These are phyloP conservation scores for Sporisorium exsertum DNA, from an alignment of 1,284 basidiomycete genomes.

Conservation along the genomic window DNA sequence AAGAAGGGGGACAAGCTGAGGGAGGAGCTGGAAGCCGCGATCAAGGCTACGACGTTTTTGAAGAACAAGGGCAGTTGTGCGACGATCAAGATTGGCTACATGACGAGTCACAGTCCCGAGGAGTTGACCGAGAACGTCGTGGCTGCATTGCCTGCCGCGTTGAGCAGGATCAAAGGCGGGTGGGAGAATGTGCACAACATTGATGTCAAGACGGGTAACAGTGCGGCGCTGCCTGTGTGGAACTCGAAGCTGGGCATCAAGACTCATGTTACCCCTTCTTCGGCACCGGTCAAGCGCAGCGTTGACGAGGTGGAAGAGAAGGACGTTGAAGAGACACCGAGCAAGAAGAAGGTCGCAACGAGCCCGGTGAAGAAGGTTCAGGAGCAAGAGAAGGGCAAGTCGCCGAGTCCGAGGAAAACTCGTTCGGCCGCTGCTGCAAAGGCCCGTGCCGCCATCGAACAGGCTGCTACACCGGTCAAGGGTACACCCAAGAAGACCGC, in stretches of 20 bases:
- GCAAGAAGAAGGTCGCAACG: slow-evolving; percentile 1
- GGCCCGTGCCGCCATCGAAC: not conserved
- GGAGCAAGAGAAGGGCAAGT: slow-evolving; percentile 4
- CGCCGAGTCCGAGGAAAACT: slow-evolving; percentile 24
- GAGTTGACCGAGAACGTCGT: slow-evolving; percentile 85
- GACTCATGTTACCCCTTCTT: slow-evolving; percentile 20
- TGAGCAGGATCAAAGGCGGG: slow-evolving; percentile 77
- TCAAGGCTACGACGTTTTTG: slow-evolving; percentile 92
- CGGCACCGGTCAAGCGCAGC: not conserved
- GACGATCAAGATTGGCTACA: slow-evolving; percentile 82
- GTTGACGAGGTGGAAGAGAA: not conserved
- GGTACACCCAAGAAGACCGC: slow-evolving; percentile 9
- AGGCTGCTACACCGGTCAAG: slow-evolving; percentile 12
- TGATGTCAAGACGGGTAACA: slow-evolving; percentile 89
- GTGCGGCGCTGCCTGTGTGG: slow-evolving; percentile 90
- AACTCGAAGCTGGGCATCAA: slow-evolving; percentile 76
- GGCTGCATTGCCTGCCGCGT: slow-evolving; percentile 82
- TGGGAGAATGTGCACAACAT: slow-evolving; percentile 93
- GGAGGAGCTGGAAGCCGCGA: slow-evolving; percentile 86
- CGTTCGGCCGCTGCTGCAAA: slow-evolving; percentile 13
- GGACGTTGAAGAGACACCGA: not conserved
- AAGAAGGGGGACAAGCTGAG: slow-evolving; percentile 82
- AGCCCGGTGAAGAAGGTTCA: slow-evolving; percentile 6
- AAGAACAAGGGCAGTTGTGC: slow-evolving; percentile 69
- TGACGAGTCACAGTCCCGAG: slow-evolving; percentile 77